Evolutionary conservation across 164 flowering plant genomes (phyloP), one percentile per base, ranked within the genome.

Genomic region (Euptelea pleiosperma): DNA sequence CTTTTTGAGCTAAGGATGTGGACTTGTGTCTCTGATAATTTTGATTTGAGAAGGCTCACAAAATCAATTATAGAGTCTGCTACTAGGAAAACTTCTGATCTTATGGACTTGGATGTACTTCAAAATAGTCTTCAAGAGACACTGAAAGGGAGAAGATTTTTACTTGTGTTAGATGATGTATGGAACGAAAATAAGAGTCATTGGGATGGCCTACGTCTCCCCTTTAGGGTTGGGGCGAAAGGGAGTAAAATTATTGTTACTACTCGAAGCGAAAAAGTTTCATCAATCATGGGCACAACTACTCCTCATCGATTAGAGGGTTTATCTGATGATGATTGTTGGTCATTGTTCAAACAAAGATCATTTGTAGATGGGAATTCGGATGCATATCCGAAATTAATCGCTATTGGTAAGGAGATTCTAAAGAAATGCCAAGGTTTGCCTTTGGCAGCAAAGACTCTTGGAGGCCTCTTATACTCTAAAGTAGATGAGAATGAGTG

Each of bases 371-470:
- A 52, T 19, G 18, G 26, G 26, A 12, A 11, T 34, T 35, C 8
- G 3, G 57, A 35, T 34, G 16, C 2, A 10, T 8, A 22, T 14
- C 42, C 42, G 6, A 53, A 53, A 15, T 24, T 53, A 2, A 30
- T 34, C 3, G 15, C n/a, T 11, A 35, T 53, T 22, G 57, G 57
- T 22, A 35, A 35, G 30, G 29, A 52, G 36, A 21, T 53, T 10
- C 16, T 53, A 0, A 52, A 53, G 31, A 53, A 35, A 24, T 53
- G 57, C 16, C 28, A 36, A 36, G 57, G 57, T 10, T 36, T 35
- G 43, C 57, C 57, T 36, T 53, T 35, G 29, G 57, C 44, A 53
- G 57, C 28, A 12, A 53, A 53, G 57, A 35, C 26, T 3, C 28
- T 53, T 11, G 57, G 57, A 22, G 43, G 42, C 16, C 16, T 48